Conservation (phyloP, 768 basidiomycete species). For the Panaeolus cyanescens region DNA sequence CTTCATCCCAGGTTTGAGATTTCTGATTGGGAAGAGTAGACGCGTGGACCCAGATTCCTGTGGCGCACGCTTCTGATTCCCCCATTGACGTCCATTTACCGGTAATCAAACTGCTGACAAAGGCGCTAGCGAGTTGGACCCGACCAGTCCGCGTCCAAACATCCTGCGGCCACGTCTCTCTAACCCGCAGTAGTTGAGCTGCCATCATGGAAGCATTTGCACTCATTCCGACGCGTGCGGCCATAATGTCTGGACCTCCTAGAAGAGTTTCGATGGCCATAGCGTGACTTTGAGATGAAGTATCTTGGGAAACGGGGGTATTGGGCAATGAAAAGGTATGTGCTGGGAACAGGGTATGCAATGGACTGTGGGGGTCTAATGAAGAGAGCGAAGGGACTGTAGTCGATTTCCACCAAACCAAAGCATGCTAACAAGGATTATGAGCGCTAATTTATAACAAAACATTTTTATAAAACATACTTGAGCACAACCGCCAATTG, state of each 20-base stretch:
- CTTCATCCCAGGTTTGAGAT: conserved; percentile 75
- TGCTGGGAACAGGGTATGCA: conserved; percentile 69
- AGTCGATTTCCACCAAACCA: conserved; percentile 88
- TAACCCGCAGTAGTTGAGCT: conserved; percentile 75
- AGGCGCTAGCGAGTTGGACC: conserved; percentile 76
- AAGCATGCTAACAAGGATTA: conserved; percentile 50
- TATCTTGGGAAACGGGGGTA: conserved; percentile 76
- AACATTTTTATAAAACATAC: conserved; percentile 33
- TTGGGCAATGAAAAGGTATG: conserved; percentile 73
- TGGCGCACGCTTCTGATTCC: conserved; percentile 77
- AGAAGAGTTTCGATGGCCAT: conserved; percentile 73
- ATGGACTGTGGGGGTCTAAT: conserved; percentile 68
- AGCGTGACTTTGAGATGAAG: conserved; percentile 78
- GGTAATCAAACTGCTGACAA: conserved; percentile 68
- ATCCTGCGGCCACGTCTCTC: conserved; percentile 77
- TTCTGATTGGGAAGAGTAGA: conserved; percentile 20
- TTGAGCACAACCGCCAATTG: conserved; percentile 80
- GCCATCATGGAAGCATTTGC: conserved; percentile 71
- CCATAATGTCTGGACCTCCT: conserved; percentile 79
- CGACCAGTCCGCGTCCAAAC: conserved; percentile 80
- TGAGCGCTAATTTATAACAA: conserved; percentile 4
- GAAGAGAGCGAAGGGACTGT: conserved; percentile 72
- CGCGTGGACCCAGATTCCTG: conserved; percentile 76
- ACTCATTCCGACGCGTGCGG: conserved; percentile 71
- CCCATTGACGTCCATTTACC: conserved; percentile 75